Percentiles rank a stretch among this genome's conserved stretches.
Evolutionary conservation across 495 filamentous ascomycete species (phyloP).

Genomic region (Hypoxylon intermedium): DNA sequence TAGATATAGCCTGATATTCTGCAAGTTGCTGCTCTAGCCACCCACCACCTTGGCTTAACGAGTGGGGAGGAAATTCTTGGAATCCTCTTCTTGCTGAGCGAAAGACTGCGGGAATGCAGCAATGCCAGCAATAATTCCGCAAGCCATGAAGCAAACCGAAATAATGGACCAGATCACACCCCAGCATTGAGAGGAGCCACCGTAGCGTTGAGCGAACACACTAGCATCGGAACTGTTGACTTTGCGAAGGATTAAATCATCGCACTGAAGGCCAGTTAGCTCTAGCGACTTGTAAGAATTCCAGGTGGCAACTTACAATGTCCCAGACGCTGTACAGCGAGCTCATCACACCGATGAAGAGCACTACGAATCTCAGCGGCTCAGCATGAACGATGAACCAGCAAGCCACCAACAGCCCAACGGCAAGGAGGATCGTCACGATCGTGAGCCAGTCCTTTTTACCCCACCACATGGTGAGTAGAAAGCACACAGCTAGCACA

Average conservation of each 20-base stretch:
- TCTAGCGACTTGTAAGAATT: conserved; percentile 12
- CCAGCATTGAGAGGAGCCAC: conserved; percentile 83
- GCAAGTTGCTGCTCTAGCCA: neutral
- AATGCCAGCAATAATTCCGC: conserved; percentile 73
- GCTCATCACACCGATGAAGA: conserved; percentile 84
- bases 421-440: conserved; percentile 68
- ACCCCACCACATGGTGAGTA: conserved; percentile 82
- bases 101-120: conserved; percentile 76
- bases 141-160: conserved; percentile 71
- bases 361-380: conserved; percentile 74
- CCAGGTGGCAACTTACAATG: conserved; percentile 63
- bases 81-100: conserved; percentile 70
- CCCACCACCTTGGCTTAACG: conserved; percentile 21
- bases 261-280: conserved; percentile 57
- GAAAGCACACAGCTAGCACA: conserved; percentile 72
- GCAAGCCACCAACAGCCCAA: conserved; percentile 73
- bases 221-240: conserved; percentile 83
- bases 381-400: conserved; percentile 83
- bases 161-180: conserved; percentile 79
- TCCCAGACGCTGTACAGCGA: conserved; percentile 82
- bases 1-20: too few species aligned
- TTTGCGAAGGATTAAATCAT: conserved; percentile 83
- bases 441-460: conserved; percentile 79
- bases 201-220: conserved; percentile 78
- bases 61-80: conserved; percentile 66